Conservation (phyloP, 2,329 filamentous ascomycete genomes). For the Trichoderma harzianum region DNA sequence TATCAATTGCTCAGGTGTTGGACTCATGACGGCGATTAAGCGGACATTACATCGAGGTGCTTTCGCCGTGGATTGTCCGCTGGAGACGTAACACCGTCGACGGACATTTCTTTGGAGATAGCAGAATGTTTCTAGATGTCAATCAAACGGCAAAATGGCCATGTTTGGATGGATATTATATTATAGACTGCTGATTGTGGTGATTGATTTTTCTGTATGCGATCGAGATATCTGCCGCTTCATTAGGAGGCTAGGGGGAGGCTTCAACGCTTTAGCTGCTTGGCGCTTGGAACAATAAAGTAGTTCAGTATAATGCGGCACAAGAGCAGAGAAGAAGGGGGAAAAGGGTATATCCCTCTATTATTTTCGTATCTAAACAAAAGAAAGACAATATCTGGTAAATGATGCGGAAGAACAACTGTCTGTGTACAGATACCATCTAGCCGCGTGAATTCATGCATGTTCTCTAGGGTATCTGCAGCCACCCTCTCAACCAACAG, state of each 20-base stretch:
- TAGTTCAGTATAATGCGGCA: background rate
- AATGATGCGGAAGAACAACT: background rate
- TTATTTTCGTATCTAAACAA: background rate
- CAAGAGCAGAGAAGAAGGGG: background rate
- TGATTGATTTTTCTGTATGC: background rate
- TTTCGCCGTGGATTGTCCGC: background rate
- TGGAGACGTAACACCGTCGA: background rate
- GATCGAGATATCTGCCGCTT: background rate
- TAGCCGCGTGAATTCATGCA: background rate
- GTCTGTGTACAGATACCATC: background rate
- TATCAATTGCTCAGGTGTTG: background rate
- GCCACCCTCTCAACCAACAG: background rate
- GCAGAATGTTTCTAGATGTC: too few species aligned
- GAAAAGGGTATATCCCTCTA: background rate
- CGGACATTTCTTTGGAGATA: background rate
- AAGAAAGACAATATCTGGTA: background rate
- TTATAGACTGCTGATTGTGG: background rate
- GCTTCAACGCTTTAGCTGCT: too few species aligned
- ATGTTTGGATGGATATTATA: background rate
- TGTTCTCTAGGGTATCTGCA: background rate
- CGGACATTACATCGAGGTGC: background rate
- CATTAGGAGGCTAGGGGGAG: background rate
- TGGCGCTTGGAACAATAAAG: background rate
- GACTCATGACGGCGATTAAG: background rate
- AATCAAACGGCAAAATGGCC: background rate